Conservation (phyloP, 768 basidiomycete genomes). For the Podaxis sp. region DNA sequence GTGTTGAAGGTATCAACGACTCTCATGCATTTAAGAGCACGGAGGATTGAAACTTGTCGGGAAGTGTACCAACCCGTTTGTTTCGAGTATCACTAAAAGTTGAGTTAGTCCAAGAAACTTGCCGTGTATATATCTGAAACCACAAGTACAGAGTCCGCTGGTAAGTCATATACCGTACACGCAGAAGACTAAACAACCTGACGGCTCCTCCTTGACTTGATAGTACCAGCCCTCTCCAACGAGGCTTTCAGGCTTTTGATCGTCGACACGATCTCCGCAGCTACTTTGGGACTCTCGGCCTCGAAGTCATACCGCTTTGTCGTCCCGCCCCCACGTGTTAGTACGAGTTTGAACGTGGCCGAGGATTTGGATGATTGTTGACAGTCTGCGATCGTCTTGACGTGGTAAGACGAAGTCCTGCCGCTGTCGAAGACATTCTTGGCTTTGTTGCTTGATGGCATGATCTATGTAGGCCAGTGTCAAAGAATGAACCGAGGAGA, state of each 20-base stretch:
- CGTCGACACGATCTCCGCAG: conserved; percentile 77
- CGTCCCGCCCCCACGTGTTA: conserved; percentile 64
- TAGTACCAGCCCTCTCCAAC: conserved; percentile 62
- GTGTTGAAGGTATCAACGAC: no score
- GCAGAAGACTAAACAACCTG: conserved; percentile 31
- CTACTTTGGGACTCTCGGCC: conserved; percentile 79
- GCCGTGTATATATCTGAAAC: no score
- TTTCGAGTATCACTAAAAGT: no score
- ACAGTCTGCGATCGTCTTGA: conserved; percentile 80
- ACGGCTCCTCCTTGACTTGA: conserved; percentile 59
- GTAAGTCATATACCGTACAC: no score
- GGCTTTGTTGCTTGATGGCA: conserved; percentile 76
- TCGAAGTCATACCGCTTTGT: conserved; percentile 95
- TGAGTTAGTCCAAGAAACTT: no score
- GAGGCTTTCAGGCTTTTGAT: conserved; percentile 61
- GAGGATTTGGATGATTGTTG: conserved; percentile 80
- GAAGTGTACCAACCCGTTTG: no score
- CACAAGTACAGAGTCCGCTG: no score
- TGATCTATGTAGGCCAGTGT: conserved; percentile 51
- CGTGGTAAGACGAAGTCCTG: conserved; percentile 90
- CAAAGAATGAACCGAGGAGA: conserved; percentile 6
- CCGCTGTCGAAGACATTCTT: conserved; percentile 85
- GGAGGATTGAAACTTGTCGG: no score
- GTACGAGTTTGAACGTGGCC: conserved; percentile 83
- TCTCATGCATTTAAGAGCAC: no score